Percentiles rank a stretch among this genome's conserved stretches.
Evolutionary conservation across 345 rosid species (phyloP).

Genomic region (Gossypioides kirkii): DNA sequence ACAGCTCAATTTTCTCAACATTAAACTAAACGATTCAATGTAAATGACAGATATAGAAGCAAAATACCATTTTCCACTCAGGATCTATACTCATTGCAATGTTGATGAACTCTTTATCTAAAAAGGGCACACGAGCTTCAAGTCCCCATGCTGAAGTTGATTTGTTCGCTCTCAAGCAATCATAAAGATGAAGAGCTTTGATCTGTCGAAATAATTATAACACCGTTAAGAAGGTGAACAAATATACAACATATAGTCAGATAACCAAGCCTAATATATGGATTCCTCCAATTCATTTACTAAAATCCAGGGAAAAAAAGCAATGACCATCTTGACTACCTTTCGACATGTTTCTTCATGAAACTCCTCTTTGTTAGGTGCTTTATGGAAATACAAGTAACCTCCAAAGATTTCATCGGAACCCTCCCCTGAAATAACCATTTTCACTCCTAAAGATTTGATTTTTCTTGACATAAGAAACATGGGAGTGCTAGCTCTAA

Average conservation of each 20-base stretch:
- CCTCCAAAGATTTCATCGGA: conserved; percentile 92
- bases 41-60: not conserved
- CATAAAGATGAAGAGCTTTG: conserved; percentile 82
- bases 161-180: conserved; percentile 85
- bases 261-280: conserved; percentile 1
- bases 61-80: conserved; percentile 75
- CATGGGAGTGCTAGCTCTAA: conserved; percentile 91
- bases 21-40: not conserved
- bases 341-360: conserved; percentile 79
- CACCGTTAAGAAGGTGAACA: conserved; percentile 11
- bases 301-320: not conserved
- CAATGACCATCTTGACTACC: conserved; percentile 30
- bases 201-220: conserved; percentile 40
- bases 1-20: not conserved
- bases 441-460: conserved; percentile 81
- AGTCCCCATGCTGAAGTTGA: conserved; percentile 90
- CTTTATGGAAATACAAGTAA: conserved; percentile 78
- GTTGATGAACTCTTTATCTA: conserved; percentile 65
- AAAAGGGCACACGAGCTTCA: conserved; percentile 89
- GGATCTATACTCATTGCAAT: conserved; percentile 78
- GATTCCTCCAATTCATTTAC: not conserved
- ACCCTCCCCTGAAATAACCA: conserved; percentile 90
- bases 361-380: conserved; percentile 74
- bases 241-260: not conserved
- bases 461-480: conserved; percentile 89